phyloP scores from a whole-genome alignment of 108 stramenopile species.

The Chaetoceros muelleri region DNA sequence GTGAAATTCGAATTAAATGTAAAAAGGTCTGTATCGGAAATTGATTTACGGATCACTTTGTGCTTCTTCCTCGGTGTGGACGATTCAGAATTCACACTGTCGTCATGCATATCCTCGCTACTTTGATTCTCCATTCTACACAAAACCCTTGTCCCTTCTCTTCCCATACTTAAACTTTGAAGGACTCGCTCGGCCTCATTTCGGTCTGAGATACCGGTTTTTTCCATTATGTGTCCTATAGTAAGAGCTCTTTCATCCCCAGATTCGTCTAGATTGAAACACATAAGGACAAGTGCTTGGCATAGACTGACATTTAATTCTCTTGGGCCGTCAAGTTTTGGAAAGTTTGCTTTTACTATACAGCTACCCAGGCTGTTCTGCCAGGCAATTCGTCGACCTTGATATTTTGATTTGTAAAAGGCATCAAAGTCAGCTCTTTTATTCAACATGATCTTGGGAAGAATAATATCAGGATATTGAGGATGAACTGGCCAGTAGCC shows the following conservation, averaged over 20 bases:
- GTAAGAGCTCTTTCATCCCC: slow-evolving; percentile 31
- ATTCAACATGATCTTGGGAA: slow-evolving; percentile 46
- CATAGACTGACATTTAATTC: slow-evolving; percentile 85
- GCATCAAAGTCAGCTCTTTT: slow-evolving; percentile 47
- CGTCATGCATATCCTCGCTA: slow-evolving; percentile 21
- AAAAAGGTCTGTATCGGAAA: slow-evolving; percentile 75
- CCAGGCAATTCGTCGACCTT: slow-evolving; percentile 94
- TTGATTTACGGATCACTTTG: slow-evolving; percentile 32
- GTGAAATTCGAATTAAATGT: slow-evolving; percentile 65
- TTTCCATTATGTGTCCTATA: slow-evolving; percentile 52
- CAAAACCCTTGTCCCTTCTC: slow-evolving; percentile 69
- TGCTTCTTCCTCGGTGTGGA: slow-evolving; percentile 3
- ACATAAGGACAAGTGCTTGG: slow-evolving; percentile 87
- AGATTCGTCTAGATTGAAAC: slow-evolving; percentile 53
- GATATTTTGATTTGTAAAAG: slow-evolving; percentile 86
- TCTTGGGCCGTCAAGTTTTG: slow-evolving; percentile 16
- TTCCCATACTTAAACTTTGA: slow-evolving; percentile 75
- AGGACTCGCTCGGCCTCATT: slow-evolving; percentile 80
- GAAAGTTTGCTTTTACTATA: slow-evolving; percentile 52
- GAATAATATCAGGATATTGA: slow-evolving; percentile 42
- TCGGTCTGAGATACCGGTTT: slow-evolving; percentile 79
- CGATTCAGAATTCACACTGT: slow-evolving; percentile 2
- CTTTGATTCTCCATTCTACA: no score
- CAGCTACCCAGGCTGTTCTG: slow-evolving; percentile 86
- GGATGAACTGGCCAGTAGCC: slow-evolving; percentile 97